phyloP scores from a whole-genome alignment of 306 rosid genomes.

The Fragaria vesca region DNA sequence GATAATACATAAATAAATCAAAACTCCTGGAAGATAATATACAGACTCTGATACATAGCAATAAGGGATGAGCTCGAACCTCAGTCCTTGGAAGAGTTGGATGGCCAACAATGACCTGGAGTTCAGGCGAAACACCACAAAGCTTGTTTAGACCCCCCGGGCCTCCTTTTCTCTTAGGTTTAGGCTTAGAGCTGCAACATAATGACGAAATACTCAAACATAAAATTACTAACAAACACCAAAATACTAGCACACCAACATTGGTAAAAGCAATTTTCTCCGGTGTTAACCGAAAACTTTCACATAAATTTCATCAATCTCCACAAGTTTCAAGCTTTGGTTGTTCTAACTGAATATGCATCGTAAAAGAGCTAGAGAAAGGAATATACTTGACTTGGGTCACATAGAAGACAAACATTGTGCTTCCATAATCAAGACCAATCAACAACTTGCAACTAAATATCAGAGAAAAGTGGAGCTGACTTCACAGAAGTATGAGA shows the following conservation, averaged over 20 bases:
- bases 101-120: constrained; percentile 83
- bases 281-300: too few relatives aligned
- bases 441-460: background rate
- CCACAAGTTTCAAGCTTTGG: background rate
- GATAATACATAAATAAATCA: constrained; percentile 9
- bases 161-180: constrained; percentile 85
- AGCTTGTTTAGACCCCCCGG: constrained; percentile 82
- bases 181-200: constrained; percentile 50
- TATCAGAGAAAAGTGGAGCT: background rate
- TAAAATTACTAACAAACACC: background rate
- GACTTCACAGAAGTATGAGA: background rate
- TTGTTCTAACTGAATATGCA: background rate
- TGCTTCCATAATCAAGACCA: background rate
- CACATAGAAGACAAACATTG: background rate
- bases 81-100: constrained; percentile 77
- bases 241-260: background rate
- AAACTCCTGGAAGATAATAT: constrained; percentile 15
- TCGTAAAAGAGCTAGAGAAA: background rate
- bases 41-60: constrained; percentile 1
- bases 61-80: constrained; percentile 34
- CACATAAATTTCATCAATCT: background rate
- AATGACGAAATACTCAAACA: constrained; percentile 21
- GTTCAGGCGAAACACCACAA: constrained; percentile 83
- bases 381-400: background rate
- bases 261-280: background rate